Evolutionary conservation across 202 grass and related monocot species (phyloP).

Genomic region (Digitaria exilis): DNA sequence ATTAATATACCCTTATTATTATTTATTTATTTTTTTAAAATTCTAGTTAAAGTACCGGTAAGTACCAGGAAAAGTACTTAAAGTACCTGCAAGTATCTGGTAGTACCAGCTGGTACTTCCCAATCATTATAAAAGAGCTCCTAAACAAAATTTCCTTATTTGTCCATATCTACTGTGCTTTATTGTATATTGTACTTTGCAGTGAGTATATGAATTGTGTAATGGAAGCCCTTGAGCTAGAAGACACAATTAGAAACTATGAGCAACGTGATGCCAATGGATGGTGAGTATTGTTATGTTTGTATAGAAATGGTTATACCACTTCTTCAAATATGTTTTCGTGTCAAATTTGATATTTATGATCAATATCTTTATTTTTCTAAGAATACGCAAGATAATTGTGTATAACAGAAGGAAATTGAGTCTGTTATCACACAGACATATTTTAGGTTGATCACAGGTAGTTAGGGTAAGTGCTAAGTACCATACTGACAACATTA

Average conservation of each 20-base stretch:
- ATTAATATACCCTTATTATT: too few relatives aligned
- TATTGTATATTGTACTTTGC: slow-evolving; percentile 34
- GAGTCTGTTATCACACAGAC: neutral
- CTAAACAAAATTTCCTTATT: neutral
- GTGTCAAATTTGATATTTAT: neutral
- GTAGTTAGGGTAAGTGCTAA: neutral
- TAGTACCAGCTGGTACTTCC: too few relatives aligned
- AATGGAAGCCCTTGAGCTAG: slow-evolving; percentile 85
- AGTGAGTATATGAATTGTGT: slow-evolving; percentile 87
- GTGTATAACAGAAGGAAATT: neutral
- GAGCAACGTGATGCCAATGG: slow-evolving; percentile 70
- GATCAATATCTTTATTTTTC: neutral
- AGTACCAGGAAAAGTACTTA: too few relatives aligned
- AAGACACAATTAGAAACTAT: slow-evolving; percentile 88
- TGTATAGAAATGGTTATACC: slow-evolving; percentile 28
- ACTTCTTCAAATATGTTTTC: neutral
- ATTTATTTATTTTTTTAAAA: too few relatives aligned
- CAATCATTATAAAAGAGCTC: too few relatives aligned
- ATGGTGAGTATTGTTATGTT: slow-evolving; percentile 63
- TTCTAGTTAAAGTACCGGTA: too few relatives aligned
- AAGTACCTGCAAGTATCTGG: too few relatives aligned
- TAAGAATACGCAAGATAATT: neutral
- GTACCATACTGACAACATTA: neutral
- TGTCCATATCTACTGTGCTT: neutral
- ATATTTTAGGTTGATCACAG: neutral